A percentile compares a stretch with the other conserved stretches of the same genome.
Evolutionary conservation across 108 stramenopile genomes (phyloP).

Genomic region (Cyclotella baltica): DNA sequence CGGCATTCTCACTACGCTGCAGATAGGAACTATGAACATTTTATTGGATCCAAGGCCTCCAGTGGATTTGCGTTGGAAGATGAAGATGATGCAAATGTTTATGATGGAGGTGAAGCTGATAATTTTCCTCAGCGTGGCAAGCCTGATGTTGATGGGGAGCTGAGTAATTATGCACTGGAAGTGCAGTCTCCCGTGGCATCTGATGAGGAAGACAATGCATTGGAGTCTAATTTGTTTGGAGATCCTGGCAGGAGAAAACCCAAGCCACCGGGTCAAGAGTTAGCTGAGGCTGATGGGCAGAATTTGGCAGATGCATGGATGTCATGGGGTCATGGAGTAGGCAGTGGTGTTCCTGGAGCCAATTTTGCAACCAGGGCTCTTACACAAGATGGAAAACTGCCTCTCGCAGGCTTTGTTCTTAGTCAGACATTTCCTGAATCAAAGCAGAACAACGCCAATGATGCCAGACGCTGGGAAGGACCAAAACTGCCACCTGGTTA

Average conservation of each 20-base stretch:
- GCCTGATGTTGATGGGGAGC: background rate
- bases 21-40: constrained; percentile 64
- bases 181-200: constrained; percentile 53
- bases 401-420: constrained; percentile 47
- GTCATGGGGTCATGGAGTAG: constrained; percentile 41
- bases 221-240: constrained; percentile 20
- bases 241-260: background rate
- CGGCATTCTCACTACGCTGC: constrained; percentile 51
- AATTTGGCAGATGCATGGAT: constrained; percentile 49
- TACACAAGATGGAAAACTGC: constrained; percentile 48
- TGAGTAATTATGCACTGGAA: constrained; percentile 35
- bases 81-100: constrained; percentile 84
- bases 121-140: background rate
- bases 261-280: background rate
- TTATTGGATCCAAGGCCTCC: constrained; percentile 74
- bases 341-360: background rate
- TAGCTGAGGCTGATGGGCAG: background rate
- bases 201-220: constrained; percentile 43
- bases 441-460: background rate
- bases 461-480: constrained; percentile 34
- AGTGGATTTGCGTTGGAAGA: constrained; percentile 88
- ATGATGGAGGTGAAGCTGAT: constrained; percentile 43
- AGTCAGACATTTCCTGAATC: background rate
- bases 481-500: constrained; percentile 48
- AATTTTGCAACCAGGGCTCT: background rate